Evolutionary conservation across 2,329 filamentous ascomycete genomes (phyloP), one percentile per base, ranked within the genome.

Genomic region (Pseudogymnoascus sp.): DNA sequence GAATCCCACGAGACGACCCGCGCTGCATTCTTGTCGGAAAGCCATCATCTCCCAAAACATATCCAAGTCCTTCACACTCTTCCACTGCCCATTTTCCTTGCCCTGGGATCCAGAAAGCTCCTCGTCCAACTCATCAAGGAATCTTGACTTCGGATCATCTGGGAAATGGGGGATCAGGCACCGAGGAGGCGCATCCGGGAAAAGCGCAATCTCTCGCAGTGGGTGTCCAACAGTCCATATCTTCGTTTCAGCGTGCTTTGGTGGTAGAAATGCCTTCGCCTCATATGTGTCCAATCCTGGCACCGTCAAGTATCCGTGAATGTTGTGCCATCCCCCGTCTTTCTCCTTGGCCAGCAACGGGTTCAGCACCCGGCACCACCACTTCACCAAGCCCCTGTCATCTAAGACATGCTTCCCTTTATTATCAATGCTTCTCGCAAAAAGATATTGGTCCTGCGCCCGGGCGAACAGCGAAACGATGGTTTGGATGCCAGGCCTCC

Each of bases 1-100:
- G 69, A 99, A 99, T 0, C 96, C 96, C 0, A 96, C 96, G 71
- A 96, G 81, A 16, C 93, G 83, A 0, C 95, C 96, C 35, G 92
- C 91, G 0, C 93, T 96, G 72, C 95, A 99, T 72, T 99, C 95
- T 73, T 97, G 95, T 63, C 95, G 82, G 72, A 90, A 97, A 0
- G 93, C 88, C 93, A 99, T 97, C 82, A 96, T 89, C 66, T 99
- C 95, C 95, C 95, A 99, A 72, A 99, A 99, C 68, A 93, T 87
- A n/a, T 93, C 90, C 42, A 99, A 78, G 0, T 86, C 89, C 72
- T 83, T 87, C 24, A 97, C 86, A 65, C 89, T 92, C 72, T 86
- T 89, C 95, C 95, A 99, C 63, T 84, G 81, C 0, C 89, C 89
- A 2, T 78, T 77, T 26, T 79, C 81, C 67, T 84, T 82, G 67